Conservation (phyloP, 768 basidiomycete species). For the Thelephora ganbajun region DNA sequence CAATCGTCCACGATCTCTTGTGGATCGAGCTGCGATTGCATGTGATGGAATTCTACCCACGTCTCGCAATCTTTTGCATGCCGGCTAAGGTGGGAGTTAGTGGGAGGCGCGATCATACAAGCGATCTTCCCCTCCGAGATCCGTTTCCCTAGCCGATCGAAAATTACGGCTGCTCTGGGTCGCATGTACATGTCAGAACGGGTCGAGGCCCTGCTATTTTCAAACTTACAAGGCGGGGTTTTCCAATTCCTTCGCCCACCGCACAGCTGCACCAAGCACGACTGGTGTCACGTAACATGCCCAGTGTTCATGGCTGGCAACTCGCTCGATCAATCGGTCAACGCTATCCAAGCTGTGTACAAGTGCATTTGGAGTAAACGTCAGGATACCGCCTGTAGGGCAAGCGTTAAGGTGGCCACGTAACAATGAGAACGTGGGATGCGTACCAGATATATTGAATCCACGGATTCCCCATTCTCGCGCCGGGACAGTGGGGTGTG, state of each 20-base stretch:
- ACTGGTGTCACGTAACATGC: conserved; percentile 50
- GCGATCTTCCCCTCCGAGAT: conserved; percentile 47
- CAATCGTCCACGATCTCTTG: conserved; percentile 30
- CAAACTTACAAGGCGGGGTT: conserved; percentile 18
- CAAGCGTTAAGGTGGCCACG: neutral
- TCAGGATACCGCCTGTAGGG: conserved; percentile 51
- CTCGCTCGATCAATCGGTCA: conserved; percentile 31
- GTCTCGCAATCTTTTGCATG: conserved; percentile 1
- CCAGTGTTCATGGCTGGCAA: conserved; percentile 55
- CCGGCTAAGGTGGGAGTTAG: conserved; percentile 10
- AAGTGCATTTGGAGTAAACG: conserved; percentile 53
- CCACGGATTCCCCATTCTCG: conserved; percentile 48
- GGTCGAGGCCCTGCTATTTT: conserved; percentile 8
- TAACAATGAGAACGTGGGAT: neutral
- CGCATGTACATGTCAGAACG: conserved; percentile 17
- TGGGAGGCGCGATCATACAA: conserved; percentile 34
- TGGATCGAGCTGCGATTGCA: conserved; percentile 15
- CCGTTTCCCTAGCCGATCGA: conserved; percentile 26
- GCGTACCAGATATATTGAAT: conserved; percentile 54
- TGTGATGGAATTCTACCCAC: conserved; percentile 30
- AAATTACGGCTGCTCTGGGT: conserved; percentile 26
- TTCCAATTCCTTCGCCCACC: conserved; percentile 19
- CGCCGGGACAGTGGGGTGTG: conserved; percentile 36
- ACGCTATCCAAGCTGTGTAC: conserved; percentile 36
- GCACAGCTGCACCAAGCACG: conserved; percentile 43